These are phyloP conservation scores for Daldinia sp. DNA, from an alignment of 2,329 filamentous ascomycete species.

Conservation along the genomic window DNA sequence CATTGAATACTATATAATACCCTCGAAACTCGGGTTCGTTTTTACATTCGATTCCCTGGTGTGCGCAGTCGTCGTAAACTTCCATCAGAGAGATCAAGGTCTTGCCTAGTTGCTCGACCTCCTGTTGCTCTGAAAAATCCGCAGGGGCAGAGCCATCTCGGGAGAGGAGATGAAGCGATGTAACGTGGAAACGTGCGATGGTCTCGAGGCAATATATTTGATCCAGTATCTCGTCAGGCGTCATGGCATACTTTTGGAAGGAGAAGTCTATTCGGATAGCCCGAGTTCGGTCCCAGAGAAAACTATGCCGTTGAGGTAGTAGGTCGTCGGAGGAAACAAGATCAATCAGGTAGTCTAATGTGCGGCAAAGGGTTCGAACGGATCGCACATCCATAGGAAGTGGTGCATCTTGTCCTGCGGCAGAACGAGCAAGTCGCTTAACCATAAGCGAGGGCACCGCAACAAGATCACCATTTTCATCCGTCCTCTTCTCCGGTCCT, in stretches of 20 bases:
- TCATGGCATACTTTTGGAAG: slow-evolving; percentile 68
- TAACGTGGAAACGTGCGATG: slow-evolving; percentile 72
- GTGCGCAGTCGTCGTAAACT: slow-evolving; percentile 70
- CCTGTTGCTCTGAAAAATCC: slow-evolving; percentile 72
- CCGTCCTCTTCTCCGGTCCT: slow-evolving; percentile 60
- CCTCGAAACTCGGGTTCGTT: slow-evolving; percentile 73
- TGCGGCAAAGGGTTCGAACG: slow-evolving; percentile 63
- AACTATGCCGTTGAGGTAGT: slow-evolving; percentile 65
- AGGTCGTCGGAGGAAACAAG: slow-evolving; percentile 64
- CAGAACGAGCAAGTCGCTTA: slow-evolving; percentile 72
- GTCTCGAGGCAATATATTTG: slow-evolving; percentile 72
- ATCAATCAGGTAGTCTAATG: slow-evolving; percentile 70
- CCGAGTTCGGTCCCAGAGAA: slow-evolving; percentile 73
- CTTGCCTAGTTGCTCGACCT: slow-evolving; percentile 72
- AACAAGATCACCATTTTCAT: slow-evolving; percentile 52
- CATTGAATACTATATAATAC: slow-evolving; percentile 70
- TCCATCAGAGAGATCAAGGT: slow-evolving; percentile 71
- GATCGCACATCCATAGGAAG: slow-evolving; percentile 74
- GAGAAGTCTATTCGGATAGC: slow-evolving; percentile 74
- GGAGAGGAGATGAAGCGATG: slow-evolving; percentile 69
- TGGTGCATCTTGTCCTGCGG: slow-evolving; percentile 72
- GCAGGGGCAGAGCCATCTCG: slow-evolving; percentile 63
- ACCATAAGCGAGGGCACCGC: slow-evolving; percentile 66
- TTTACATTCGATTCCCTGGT: slow-evolving; percentile 63
- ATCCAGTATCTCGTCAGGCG: slow-evolving; percentile 62